Base-by-base conservation (phyloP, 441 rosid genomes). In the Euphorbia celastroides region DNA sequence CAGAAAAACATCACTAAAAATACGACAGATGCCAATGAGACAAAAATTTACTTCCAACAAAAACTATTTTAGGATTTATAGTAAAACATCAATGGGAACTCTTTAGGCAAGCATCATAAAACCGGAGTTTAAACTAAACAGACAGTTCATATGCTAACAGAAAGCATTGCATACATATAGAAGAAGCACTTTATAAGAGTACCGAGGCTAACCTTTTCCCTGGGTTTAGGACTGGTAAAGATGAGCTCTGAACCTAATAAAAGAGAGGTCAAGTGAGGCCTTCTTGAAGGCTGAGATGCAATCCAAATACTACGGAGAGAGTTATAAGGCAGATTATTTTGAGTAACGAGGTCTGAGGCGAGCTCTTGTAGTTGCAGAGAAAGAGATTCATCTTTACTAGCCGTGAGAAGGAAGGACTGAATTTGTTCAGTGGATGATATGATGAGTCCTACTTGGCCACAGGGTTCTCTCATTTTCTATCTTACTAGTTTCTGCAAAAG, bases 231-330 rank as follows among this genome's bases (percentile, higher is more conserved):
- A 71, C 89, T 77, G 60, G 69, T 59, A 60, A 93, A 76, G 65
- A 91, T 70, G 77, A 89, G 85, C 50, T 64, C 72, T 12, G 95
- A 78, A 32, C 88, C 88, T 8, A 81, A 79, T 72, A 88, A 82
- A 41, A 93, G 83, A 54, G 41, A 54, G 54, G 60, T 57, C 69
- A 89, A 74, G 2, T 70, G 75, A 9, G 95, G 96, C 23, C 92
- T 82, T 23, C 77, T 69, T 1, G 75, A 75, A 0, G 85, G 82
- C 30, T 62, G 63, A 32, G 83, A 81, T 9, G 69, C 83, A 22
- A 76, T 32, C 95, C 96, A 93, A 70, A 93, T 60, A 26, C 71
- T 74, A 3, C 96, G 88, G 50, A 93, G 79, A 42, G 86, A 76
- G 71, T 74, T 81, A 82, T 88, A 93, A 0, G 84, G 83, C 36